Evolutionary conservation across 768 basidiomycete genomes (phyloP).

Genomic region (Amanita brunnescens): DNA sequence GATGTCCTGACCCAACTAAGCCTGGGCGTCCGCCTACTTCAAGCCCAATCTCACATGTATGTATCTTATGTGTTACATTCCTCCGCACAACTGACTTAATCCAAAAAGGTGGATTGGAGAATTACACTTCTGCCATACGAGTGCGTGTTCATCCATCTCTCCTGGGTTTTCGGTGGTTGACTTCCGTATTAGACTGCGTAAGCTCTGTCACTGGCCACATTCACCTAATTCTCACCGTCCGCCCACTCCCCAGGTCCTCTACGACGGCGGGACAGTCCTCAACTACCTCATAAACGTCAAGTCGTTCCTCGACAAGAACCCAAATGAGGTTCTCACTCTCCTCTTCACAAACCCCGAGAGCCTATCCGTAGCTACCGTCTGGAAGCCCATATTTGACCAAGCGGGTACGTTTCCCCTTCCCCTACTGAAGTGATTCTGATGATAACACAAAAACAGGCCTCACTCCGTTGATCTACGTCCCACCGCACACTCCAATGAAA

Average conservation of each 20-base stretch:
- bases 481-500: conserved; percentile 34
- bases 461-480: conserved; percentile 40
- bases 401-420: conserved; percentile 27
- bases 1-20: conserved; percentile 39
- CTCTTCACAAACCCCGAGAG: conserved; percentile 62
- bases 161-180: neutral
- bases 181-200: conserved; percentile 25
- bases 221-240: neutral
- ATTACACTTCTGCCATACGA: conserved; percentile 63
- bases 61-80: conserved; percentile 5
- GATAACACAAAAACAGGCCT: conserved; percentile 23
- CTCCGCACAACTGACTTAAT: neutral
- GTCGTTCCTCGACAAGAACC: conserved; percentile 48
- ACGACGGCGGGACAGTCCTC: conserved; percentile 43
- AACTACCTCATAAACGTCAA: conserved; percentile 46
- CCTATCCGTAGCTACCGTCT: conserved; percentile 35
- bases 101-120: conserved; percentile 20
- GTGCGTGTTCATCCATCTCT: conserved; percentile 22
- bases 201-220: conserved; percentile 10
- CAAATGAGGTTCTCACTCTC: conserved; percentile 57
- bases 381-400: conserved; percentile 43
- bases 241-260: conserved; percentile 26
- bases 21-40: conserved; percentile 47
- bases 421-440: neutral
- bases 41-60: conserved; percentile 47